Conservation (phyloP, 805 yeast species). For the Saccharomycopsis lassenensis region DNA sequence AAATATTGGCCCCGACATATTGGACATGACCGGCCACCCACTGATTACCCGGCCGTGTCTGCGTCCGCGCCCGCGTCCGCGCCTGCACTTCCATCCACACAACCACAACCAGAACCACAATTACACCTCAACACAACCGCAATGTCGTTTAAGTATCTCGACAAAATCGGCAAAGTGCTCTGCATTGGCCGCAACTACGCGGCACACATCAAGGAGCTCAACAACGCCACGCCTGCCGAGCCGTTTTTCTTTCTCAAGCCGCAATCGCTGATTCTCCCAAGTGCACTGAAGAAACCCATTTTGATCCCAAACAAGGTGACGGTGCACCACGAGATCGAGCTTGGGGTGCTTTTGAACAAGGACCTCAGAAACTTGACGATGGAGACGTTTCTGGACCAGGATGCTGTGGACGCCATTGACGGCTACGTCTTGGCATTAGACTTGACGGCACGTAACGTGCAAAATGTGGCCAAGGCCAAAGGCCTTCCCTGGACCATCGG, state of each 20-base stretch:
- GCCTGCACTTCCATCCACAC: no score
- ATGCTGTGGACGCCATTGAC: conserved; percentile 67
- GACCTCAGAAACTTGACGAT: conserved; percentile 47
- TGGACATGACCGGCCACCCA: no score
- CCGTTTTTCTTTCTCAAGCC: conserved; percentile 96
- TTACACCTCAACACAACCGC: no score
- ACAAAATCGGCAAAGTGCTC: conserved; percentile 63
- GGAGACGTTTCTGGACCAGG: conserved; percentile 41
- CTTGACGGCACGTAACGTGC: conserved; percentile 92
- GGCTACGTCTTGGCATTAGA: conserved; percentile 90
- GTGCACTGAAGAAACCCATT: conserved; percentile 38
- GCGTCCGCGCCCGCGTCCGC: no score
- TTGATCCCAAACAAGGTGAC: conserved; percentile 69
- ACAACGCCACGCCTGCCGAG: conserved; percentile 67
- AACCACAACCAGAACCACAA: no score
- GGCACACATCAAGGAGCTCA: conserved; percentile 88
- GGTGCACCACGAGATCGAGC: conserved; percentile 89
- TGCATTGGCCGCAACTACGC: conserved; percentile 97
- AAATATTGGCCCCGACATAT: no score
- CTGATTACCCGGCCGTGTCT: no score
- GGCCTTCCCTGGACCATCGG: conserved; percentile 97
- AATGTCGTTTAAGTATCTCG: conserved; percentile 45
- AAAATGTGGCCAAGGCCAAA: conserved; percentile 84
- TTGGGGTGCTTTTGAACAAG: conserved; percentile 67
- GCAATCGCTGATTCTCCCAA: conserved; percentile 56